These are phyloP conservation scores for Alternaria panax DNA, from an alignment of 2,329 filamentous ascomycete species.

Conservation along the genomic window DNA sequence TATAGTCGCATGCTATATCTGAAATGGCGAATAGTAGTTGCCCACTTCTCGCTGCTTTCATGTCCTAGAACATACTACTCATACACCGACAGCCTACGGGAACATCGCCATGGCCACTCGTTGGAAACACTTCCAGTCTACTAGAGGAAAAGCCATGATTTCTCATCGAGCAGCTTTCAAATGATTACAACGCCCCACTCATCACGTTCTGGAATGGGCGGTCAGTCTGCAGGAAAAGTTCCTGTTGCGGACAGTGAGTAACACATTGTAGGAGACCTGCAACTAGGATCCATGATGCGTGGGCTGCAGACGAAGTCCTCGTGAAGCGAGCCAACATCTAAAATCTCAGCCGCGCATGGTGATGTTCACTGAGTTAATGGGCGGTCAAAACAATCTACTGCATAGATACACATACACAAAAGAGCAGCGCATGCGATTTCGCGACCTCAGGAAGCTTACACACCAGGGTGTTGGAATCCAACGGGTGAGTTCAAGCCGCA, in stretches of 20 bases:
- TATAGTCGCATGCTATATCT: constrained; percentile 60
- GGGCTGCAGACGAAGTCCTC: constrained; percentile 60
- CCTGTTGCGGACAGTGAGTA: background rate
- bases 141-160: constrained; percentile 65
- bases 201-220: constrained; percentile 63
- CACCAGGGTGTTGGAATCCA: constrained; percentile 53
- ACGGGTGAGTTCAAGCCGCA: constrained; percentile 51
- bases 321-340: constrained; percentile 62
- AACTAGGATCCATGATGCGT: constrained; percentile 56
- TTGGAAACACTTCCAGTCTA: constrained; percentile 64
- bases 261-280: constrained; percentile 35
- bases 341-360: constrained; percentile 59
- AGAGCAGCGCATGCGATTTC: constrained; percentile 39
- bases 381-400: constrained; percentile 44
- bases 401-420: constrained; percentile 44
- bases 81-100: constrained; percentile 58
- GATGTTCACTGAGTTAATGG: constrained; percentile 51
- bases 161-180: constrained; percentile 62
- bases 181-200: constrained; percentile 57
- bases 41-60: background rate
- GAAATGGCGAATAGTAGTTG: constrained; percentile 55
- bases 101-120: constrained; percentile 61
- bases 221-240: background rate
- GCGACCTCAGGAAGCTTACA: constrained; percentile 41
- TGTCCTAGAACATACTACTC: background rate